phyloP scores from a whole-genome alignment of 352 stramenopile species.

The Phytophthora macrochlamydospora region DNA sequence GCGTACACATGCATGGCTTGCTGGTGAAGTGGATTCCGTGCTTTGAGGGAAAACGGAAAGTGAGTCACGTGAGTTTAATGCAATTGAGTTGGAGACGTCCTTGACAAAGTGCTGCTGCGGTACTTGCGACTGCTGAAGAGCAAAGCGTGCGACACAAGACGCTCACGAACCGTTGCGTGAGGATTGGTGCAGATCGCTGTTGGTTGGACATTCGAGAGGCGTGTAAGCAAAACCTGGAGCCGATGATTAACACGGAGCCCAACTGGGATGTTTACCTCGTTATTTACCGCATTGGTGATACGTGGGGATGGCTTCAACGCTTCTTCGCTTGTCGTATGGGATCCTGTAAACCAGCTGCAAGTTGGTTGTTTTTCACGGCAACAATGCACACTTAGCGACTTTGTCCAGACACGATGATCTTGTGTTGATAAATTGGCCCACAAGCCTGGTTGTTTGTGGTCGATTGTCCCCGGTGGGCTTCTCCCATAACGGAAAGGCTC shows the following conservation, averaged over 20 bases:
- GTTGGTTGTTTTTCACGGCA: no score
- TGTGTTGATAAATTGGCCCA: no score
- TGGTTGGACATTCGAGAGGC: no score
- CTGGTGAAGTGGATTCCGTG: constrained; percentile 2
- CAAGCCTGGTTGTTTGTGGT: no score
- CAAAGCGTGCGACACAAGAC: neutral
- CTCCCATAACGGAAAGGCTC: no score
- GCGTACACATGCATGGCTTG: constrained; percentile 14
- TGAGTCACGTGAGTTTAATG: neutral
- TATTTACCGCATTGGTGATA: neutral
- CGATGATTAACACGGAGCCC: neutral
- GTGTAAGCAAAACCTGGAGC: no score
- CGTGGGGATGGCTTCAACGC: neutral
- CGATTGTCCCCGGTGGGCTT: no score
- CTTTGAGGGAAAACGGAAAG: constrained; percentile 18
- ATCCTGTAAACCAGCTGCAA: neutral
- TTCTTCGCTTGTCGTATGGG: neutral
- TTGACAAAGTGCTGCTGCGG: no score
- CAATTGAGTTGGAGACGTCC: no score
- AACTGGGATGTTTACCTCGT: neutral
- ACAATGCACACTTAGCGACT: no score
- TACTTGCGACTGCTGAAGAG: neutral
- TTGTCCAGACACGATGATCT: no score
- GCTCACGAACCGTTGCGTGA: neutral
- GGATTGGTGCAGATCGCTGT: neutral